Evolutionary conservation across 148 eudicot species (phyloP).

Genomic region (Fagopyrum homotropicum): DNA sequence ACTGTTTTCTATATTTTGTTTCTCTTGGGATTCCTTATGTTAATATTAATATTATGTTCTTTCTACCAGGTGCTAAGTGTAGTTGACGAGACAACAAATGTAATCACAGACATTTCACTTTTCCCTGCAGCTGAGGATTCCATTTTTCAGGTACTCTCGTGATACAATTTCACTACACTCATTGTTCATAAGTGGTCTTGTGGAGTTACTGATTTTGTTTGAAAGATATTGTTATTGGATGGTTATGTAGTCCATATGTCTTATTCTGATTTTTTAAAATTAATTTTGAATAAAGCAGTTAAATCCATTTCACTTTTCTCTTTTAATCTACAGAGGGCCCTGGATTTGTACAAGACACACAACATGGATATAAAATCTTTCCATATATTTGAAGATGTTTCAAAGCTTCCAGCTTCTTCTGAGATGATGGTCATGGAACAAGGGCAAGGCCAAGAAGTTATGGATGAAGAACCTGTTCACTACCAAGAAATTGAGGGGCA

Average conservation of each 20-base stretch:
- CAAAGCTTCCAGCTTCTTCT: constrained; percentile 7
- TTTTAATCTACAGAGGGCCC: constrained; percentile 30
- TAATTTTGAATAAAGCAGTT: background rate
- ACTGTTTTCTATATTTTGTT: constrained; percentile 3
- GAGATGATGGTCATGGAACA: constrained; percentile 8
- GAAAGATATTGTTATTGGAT: background rate
- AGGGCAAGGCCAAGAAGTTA: background rate
- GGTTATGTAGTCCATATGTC: background rate
- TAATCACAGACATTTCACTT: constrained; percentile 28
- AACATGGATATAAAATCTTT: constrained; percentile 17
- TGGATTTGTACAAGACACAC: constrained; percentile 34
- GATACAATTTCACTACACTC: background rate
- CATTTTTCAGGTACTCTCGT: constrained; percentile 55
- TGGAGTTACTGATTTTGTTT: background rate
- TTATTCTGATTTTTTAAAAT: background rate
- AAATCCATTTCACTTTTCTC: background rate
- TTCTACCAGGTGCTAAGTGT: constrained; percentile 31
- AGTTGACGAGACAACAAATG: constrained; percentile 24
- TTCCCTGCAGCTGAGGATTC: constrained; percentile 48
- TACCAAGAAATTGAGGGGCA: constrained; percentile 3
- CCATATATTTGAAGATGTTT: constrained; percentile 9
- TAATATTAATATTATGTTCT: background rate
- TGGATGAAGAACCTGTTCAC: constrained; percentile 4
- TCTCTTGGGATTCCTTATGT: background rate
- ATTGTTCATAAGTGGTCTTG: background rate